Base-by-base conservation (phyloP, 2,329 filamentous ascomycete genomes). In the Pseudogymnoascus sp. region DNA sequence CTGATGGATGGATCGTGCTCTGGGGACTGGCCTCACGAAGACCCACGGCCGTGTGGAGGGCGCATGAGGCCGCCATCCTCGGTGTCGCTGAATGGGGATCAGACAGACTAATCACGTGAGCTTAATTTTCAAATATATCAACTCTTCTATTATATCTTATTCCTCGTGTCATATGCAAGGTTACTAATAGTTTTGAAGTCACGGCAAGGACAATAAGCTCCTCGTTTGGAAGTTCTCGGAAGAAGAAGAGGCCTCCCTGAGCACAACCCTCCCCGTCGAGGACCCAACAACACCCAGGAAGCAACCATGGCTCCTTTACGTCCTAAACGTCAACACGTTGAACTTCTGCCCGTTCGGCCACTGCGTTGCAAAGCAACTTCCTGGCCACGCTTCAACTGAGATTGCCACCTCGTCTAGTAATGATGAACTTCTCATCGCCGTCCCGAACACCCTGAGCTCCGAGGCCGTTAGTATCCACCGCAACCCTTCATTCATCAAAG, bases 341-440 rank as follows among this genome's bases (percentile, higher is more conserved):
- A 99, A 98, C 72, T 99, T 98, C 73, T 99, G 95, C 73, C 83
- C 89, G 1, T 96, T 96, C 73, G 82, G 89, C 2, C 72, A 65
- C 78, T 64, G 72, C 76, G 41, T 40, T 59, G 22, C 41, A 61
- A 6, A 53, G 10, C 53, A 38, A 41, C 22, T 38, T 6, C 28
- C 37, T 8, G 41, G 22, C 2, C 11, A n/a, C 6, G 24, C 31
- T 10, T 41, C 50, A 24, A 59, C 50, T 40, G 61, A 66, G 38
- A 12, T 50, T 24, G 62, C 16, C 16, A 3, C 24, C 4, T 41
- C 35, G 6, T 19, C 26, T 6, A 7, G 10, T 12, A 66, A 68
- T 2, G 71, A 77, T 7, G 78, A 80, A 63, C 78, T 90, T 4
- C 76, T 96, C 4, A 74, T 97, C 59, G 92, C 91, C 0, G 90